Evolutionary conservation across 371 early-diverging fungal species (phyloP), one percentile per base, ranked within the genome.

Genomic region (Rhizomucor miehei): DNA sequence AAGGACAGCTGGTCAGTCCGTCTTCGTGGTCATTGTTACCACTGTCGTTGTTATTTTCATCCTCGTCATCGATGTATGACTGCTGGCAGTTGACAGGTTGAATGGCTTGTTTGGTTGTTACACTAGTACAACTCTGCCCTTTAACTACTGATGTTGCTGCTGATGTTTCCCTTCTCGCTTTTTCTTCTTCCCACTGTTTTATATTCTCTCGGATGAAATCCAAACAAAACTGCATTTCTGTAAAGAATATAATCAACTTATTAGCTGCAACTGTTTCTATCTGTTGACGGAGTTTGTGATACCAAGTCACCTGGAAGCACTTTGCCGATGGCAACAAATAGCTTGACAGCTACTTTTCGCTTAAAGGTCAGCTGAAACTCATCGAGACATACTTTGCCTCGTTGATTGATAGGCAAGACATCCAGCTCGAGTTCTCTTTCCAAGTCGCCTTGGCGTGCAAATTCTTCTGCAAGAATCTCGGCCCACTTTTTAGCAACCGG

Each of bases 401-500:
- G 54, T 40, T 77, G 62, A 44, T 74, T 71, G 14, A 73, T 67
- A 0, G 78, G 73, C 38, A 74, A 44, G 0, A 71, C 71, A 6
- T 56, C 52, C 21, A 85, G 54, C 0, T 82, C 84, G 24, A 87
- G 63, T 57, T 81, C 80, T 53, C 73, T 77, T 63, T 89, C 89
- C n/a, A 82, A 56, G 50, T 87, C 85, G 3, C 86, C 87, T 62
- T 89, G 89, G 47, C 75, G 73, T 43, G 67, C 72, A 54, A 82
- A 85, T 54, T 89, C 89, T 51, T 85, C 80, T 48, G 81, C 56
- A 9, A 89, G 61, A 1, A 76, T 71, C 6, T 73, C 57, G 0
- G 82, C 78, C 88, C 88, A 87, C 37, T 62, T 35, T 59, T 78
- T 77, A 3, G 88, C 84, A 0, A 80, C 69, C 44, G 73, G 70